Percentiles rank a stretch among this genome's conserved stretches.
These are phyloP conservation scores for Nannizziopsis barbatae DNA, from an alignment of 2,329 filamentous ascomycete species.

Conservation along the genomic window DNA sequence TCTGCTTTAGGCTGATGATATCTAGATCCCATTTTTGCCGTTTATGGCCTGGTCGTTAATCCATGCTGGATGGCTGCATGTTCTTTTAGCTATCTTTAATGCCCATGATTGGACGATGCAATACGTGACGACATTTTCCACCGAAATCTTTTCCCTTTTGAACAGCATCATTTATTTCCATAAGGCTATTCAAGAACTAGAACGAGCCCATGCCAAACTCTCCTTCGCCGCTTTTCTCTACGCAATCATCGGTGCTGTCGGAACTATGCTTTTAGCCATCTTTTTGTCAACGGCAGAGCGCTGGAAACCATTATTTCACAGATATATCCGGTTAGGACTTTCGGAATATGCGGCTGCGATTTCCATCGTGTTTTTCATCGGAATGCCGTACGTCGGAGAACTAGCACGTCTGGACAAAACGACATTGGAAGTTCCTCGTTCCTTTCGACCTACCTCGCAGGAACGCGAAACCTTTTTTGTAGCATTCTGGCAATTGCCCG, in stretches of 20 bases:
- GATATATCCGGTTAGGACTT: constrained; percentile 50
- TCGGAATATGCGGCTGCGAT: constrained; percentile 56
- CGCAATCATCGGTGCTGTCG: constrained; percentile 51
- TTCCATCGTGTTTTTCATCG: constrained; percentile 55
- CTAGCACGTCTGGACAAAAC: constrained; percentile 48
- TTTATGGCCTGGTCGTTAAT: constrained; percentile 59
- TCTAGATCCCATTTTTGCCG: constrained; percentile 48
- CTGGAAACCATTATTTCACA: constrained; percentile 52
- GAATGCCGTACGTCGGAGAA: constrained; percentile 51
- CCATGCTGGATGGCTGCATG: constrained; percentile 55
- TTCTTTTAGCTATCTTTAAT: constrained; percentile 53
- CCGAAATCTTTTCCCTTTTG: constrained; percentile 55
- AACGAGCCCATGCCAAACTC: constrained; percentile 46
- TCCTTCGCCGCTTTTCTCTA: constrained; percentile 55
- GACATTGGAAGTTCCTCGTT: constrained; percentile 45
- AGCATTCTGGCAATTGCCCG: constrained; percentile 50
- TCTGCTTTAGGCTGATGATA: background rate
- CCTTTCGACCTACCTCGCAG: constrained; percentile 48
- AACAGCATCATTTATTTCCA: constrained; percentile 60
- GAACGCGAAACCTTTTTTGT: constrained; percentile 49
- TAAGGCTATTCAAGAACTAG: constrained; percentile 54
- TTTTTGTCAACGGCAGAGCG: constrained; percentile 50
- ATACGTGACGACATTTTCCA: constrained; percentile 56
- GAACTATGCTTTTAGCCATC: constrained; percentile 53
- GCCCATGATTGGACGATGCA: constrained; percentile 61